Evolutionary conservation across 805 yeast species (phyloP).

Genomic region (Danielozyma ontarioensis): DNA sequence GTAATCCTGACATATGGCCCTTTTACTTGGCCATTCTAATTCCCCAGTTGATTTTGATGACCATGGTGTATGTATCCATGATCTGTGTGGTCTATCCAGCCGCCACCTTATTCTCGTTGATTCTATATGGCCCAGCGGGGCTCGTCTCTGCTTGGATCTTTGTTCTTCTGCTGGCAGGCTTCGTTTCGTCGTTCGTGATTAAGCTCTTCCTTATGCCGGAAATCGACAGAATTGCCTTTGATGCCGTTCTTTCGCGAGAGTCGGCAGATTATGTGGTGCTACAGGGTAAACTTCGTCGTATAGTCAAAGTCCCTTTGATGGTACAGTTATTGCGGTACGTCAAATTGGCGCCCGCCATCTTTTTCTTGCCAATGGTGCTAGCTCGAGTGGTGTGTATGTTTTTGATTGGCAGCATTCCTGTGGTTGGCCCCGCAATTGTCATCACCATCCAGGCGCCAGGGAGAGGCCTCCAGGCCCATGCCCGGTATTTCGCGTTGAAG

Average conservation of each 20-base stretch:
- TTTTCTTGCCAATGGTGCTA: constrained; percentile 39
- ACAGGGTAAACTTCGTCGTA: constrained; percentile 29
- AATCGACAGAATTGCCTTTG: constrained; percentile 44
- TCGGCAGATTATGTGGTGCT: constrained; percentile 42
- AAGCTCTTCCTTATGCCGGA: constrained; percentile 41
- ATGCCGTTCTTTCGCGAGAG: constrained; percentile 41
- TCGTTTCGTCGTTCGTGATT: constrained; percentile 38
- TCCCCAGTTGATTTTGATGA: constrained; percentile 41
- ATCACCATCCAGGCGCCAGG: constrained; percentile 49
- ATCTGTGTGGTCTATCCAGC: constrained; percentile 41
- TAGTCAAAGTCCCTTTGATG: constrained; percentile 24
- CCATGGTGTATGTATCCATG: constrained; percentile 29
- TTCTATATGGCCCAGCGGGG: constrained; percentile 50
- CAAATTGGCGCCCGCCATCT: constrained; percentile 27
- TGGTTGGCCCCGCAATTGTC: constrained; percentile 53
- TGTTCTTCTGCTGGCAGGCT: constrained; percentile 38
- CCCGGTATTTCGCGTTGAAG: constrained; percentile 53
- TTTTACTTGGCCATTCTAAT: constrained; percentile 37
- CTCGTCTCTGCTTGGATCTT: constrained; percentile 41
- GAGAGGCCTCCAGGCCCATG: constrained; percentile 48
- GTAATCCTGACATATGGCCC: constrained; percentile 43
- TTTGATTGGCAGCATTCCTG: constrained; percentile 45
- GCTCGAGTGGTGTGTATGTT: constrained; percentile 30
- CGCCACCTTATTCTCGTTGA: constrained; percentile 34
- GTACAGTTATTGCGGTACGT: constrained; percentile 23